phyloP scores from a whole-genome alignment of 1,284 basidiomycete genomes.

The Papiliotrema nemorosa region DNA sequence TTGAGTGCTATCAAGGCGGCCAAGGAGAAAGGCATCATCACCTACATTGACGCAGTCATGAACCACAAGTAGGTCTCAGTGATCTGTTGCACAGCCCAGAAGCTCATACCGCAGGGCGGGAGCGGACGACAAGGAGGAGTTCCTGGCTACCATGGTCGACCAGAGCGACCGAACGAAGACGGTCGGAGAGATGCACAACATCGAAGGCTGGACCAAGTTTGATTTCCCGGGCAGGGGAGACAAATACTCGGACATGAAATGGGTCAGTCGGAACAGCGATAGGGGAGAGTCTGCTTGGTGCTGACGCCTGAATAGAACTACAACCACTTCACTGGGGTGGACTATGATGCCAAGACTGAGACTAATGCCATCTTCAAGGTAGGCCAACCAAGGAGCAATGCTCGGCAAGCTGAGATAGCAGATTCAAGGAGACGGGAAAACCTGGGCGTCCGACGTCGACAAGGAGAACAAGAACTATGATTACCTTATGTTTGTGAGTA shows the following conservation, averaged over 20 bases:
- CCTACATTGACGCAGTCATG: conserved; percentile 54
- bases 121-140: conserved; percentile 72
- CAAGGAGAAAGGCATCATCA: conserved; percentile 41
- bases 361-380: conserved; percentile 60
- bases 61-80: conserved; percentile 51
- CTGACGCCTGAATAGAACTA: conserved; percentile 32
- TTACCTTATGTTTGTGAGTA: conserved; percentile 49
- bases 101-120: conserved; percentile 52
- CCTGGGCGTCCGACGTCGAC: conserved; percentile 54
- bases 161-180: conserved; percentile 53
- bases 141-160: conserved; percentile 72
- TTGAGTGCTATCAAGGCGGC: conserved; percentile 59
- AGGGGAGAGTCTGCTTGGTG: background rate
- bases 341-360: conserved; percentile 72
- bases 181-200: conserved; percentile 62
- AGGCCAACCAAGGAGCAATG: no score
- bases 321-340: conserved; percentile 64
- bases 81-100: background rate
- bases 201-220: conserved; percentile 84
- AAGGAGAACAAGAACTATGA: conserved; percentile 51
- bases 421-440: conserved; percentile 57
- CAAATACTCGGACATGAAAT: conserved; percentile 58
- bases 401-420: conserved; percentile 10
- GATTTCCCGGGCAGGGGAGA: conserved; percentile 72
- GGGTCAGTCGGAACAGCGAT: conserved; percentile 45